Percentiles rank a stretch among this genome's conserved stretches.
These are phyloP conservation scores for Arachnomyces sp. DNA, from an alignment of 2,329 filamentous ascomycete genomes.

Conservation along the genomic window DNA sequence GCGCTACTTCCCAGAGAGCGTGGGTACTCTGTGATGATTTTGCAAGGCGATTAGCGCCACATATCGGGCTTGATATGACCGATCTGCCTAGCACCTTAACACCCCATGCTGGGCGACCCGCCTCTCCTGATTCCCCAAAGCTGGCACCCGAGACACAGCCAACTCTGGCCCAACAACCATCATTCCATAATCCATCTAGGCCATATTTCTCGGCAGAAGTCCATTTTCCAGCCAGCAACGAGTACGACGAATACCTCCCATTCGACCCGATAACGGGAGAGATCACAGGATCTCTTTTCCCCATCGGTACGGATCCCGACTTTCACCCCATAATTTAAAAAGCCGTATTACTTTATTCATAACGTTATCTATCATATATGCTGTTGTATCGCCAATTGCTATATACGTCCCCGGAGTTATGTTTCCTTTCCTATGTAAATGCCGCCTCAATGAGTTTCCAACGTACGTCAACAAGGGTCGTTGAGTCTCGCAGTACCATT, in stretches of 20 bases:
- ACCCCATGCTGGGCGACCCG: conserved; percentile 2
- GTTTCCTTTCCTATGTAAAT: too few species aligned
- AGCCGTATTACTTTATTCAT: too few species aligned
- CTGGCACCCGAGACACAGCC: conserved; percentile 6
- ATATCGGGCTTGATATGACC: conserved; percentile 23
- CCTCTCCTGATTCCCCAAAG: too few species aligned
- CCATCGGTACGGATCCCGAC: conserved; percentile 3
- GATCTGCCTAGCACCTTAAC: conserved; percentile 20
- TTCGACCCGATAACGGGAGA: conserved; percentile 30
- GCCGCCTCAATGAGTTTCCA: too few species aligned
- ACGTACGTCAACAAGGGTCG: too few species aligned
- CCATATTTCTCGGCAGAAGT: conserved; percentile 4
- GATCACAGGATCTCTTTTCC: conserved; percentile 32
- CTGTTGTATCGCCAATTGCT: too few species aligned
- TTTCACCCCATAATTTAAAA: too few species aligned
- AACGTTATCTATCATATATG: too few species aligned
- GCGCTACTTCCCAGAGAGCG: conserved; percentile 23
- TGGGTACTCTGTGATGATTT: conserved; percentile 31
- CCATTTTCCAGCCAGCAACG: conserved; percentile 13
- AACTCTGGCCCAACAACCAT: conserved; percentile 19
- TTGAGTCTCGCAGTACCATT: too few species aligned
- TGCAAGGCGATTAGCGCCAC: conserved; percentile 26
- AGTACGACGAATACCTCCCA: conserved; percentile 25
- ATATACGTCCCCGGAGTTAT: too few species aligned
- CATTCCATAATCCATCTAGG: conserved; percentile 16